These are phyloP conservation scores for Pisolithus microcarpus DNA, from an alignment of 768 basidiomycete genomes.

Conservation along the genomic window DNA sequence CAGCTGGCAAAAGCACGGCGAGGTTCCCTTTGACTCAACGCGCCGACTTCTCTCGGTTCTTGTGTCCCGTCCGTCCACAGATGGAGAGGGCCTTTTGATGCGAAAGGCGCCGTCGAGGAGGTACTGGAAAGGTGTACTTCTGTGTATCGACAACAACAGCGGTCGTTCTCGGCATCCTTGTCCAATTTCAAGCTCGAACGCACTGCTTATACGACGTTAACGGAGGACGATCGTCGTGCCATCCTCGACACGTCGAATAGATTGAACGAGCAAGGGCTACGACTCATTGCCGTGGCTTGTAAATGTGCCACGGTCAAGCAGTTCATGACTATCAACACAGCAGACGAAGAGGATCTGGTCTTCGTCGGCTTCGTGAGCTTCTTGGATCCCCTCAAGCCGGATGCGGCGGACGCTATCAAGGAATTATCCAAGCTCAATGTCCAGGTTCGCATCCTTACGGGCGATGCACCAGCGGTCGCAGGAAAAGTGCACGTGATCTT, in stretches of 20 bases:
- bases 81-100: conserved; percentile 20
- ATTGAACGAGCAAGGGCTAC: conserved; percentile 26
- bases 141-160: conserved; percentile 12
- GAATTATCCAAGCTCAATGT: conserved; percentile 22
- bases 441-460: conserved; percentile 32
- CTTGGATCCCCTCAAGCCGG: conserved; percentile 26
- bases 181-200: conserved; percentile 11
- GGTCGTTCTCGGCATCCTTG: conserved; percentile 2
- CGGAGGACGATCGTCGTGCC: conserved; percentile 12
- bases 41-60: conserved; percentile 31
- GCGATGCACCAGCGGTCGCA: conserved; percentile 28
- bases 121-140: conserved; percentile 26
- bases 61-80: conserved; percentile 18
- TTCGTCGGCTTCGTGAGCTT: conserved; percentile 26
- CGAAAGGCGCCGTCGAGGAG: conserved; percentile 27
- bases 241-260: conserved; percentile 22
- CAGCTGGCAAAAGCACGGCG: conserved; percentile 25
- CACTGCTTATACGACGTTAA: conserved; percentile 11
- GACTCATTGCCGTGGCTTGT: conserved; percentile 25
- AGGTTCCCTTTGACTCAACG: conserved; percentile 31
- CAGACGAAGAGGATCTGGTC: conserved; percentile 24
- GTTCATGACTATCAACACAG: conserved; percentile 9
- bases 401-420: conserved; percentile 25
- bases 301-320: conserved; percentile 15
- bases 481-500: conserved; percentile 33